These are phyloP conservation scores for Talaromyces sp. DNA, from an alignment of 2,329 filamentous ascomycete genomes.

Conservation along the genomic window DNA sequence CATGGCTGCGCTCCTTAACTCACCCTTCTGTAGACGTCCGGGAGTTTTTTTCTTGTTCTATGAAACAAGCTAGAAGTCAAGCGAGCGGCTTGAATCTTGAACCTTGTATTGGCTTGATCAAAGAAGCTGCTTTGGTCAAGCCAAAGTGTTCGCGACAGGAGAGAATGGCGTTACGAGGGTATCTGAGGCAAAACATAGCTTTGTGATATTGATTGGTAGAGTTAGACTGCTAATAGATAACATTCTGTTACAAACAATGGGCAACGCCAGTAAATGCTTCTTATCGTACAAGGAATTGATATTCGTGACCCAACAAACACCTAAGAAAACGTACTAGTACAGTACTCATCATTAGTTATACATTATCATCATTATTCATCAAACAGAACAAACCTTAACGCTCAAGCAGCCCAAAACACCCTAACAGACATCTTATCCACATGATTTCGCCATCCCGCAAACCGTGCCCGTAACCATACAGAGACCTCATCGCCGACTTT, in stretches of 20 bases:
- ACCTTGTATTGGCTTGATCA: neutral
- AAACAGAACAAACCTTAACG: neutral
- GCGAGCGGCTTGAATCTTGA: neutral
- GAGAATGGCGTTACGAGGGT: neutral
- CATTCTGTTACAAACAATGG: neutral
- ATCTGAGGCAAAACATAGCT: neutral
- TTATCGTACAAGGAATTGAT: neutral
- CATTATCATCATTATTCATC: neutral
- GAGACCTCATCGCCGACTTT: constrained; percentile 37
- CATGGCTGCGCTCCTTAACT: neutral
- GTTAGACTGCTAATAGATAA: neutral
- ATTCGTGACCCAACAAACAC: neutral
- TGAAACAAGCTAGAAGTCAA: neutral
- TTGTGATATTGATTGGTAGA: neutral
- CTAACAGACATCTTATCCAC: constrained; percentile 30
- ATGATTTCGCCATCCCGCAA: constrained; percentile 36
- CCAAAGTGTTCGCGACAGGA: neutral
- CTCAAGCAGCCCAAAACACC: constrained; percentile 35
- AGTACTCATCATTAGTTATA: neutral
- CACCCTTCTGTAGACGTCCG: neutral
- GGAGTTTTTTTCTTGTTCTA: neutral
- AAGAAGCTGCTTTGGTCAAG: neutral
- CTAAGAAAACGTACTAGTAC: neutral
- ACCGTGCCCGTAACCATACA: constrained; percentile 38
- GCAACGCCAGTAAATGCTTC: too few relatives aligned